Percentiles rank a stretch among this genome's conserved stretches.
phyloP scores from a whole-genome alignment of 352 stramenopile genomes.

The Phytophthora syringae region DNA sequence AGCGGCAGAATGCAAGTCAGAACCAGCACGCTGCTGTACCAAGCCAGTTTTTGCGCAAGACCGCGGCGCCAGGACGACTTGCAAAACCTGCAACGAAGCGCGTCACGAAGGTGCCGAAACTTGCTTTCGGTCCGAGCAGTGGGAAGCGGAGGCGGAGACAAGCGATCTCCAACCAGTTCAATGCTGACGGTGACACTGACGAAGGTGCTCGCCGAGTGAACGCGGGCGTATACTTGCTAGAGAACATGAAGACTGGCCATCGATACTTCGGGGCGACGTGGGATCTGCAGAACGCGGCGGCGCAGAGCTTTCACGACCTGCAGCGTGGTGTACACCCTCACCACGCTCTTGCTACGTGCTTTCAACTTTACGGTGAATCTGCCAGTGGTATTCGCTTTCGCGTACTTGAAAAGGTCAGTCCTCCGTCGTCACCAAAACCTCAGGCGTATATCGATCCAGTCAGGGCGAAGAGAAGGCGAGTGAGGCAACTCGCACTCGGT shows the following conservation, averaged over 20 bases:
- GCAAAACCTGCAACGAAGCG: conserved; percentile 19
- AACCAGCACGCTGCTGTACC: conserved; percentile 10
- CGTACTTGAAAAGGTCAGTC: conserved; percentile 57
- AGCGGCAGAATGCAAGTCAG: conserved; percentile 15
- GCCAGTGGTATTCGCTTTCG: conserved; percentile 57
- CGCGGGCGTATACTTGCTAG: conserved; percentile 69
- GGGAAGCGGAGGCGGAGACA: conserved; percentile 18
- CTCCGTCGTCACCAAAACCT: conserved; percentile 13
- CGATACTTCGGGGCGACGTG: conserved; percentile 73
- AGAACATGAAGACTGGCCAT: conserved; percentile 71
- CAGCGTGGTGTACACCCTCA: conserved; percentile 50
- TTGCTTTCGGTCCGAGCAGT: conserved; percentile 12
- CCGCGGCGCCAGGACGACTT: conserved; percentile 4
- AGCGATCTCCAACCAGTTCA: conserved; percentile 41
- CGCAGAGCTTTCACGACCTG: conserved; percentile 58
- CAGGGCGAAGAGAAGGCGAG: conserved; percentile 13
- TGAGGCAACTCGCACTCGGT: conserved; percentile 5
- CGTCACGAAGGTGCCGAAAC: conserved; percentile 41
- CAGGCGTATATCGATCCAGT: conserved; percentile 4
- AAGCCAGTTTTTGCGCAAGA: conserved; percentile 7
- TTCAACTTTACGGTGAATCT: conserved; percentile 50
- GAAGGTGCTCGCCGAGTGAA: conserved; percentile 49
- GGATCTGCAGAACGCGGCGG: conserved; percentile 66
- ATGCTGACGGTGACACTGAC: conserved; percentile 6
- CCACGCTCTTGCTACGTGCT: conserved; percentile 45